A percentile compares a stretch with the other conserved stretches of the same genome.
Conservation (phyloP, 176 grass and related monocot species). For the Oryza punctata region DNA sequence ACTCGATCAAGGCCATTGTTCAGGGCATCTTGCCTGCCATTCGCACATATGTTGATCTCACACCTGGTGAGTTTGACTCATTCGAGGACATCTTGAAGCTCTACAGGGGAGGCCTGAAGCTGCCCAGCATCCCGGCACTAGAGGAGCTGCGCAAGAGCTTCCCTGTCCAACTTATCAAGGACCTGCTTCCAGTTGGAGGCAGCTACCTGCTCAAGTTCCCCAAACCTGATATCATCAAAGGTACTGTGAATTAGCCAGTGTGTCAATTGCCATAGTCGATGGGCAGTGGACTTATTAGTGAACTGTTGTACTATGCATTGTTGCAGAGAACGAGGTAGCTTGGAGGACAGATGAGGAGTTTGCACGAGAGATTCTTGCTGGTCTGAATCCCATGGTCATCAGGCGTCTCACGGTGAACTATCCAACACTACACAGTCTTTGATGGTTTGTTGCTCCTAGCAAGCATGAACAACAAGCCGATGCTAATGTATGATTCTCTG, state of each 20-base stretch:
- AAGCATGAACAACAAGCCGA: neutral
- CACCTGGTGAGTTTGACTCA: slow-evolving; percentile 58
- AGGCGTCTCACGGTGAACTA: slow-evolving; percentile 44
- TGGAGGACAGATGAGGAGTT: slow-evolving; percentile 79
- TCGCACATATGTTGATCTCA: slow-evolving; percentile 42
- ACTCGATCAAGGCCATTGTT: slow-evolving; percentile 54
- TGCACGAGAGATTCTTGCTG: slow-evolving; percentile 58
- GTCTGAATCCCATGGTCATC: slow-evolving; percentile 65
- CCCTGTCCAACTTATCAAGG: slow-evolving; percentile 60
- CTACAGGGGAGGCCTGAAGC: slow-evolving; percentile 56
- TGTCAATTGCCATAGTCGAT: neutral
- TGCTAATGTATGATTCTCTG: neutral
- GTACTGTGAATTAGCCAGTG: neutral
- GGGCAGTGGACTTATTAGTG: neutral
- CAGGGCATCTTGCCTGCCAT: slow-evolving; percentile 54
- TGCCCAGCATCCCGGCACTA: slow-evolving; percentile 46
- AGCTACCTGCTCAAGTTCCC: slow-evolving; percentile 59
- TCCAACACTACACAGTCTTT: neutral
- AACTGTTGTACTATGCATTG: neutral
- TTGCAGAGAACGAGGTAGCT: slow-evolving; percentile 42
- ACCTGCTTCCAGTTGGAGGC: slow-evolving; percentile 52
- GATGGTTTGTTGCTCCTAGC: neutral
- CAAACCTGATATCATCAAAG: slow-evolving; percentile 58
- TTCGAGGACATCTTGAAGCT: slow-evolving; percentile 60
- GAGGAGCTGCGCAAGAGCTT: slow-evolving; percentile 52